These are phyloP conservation scores for Hyphopichia pseudoburtonii DNA, from an alignment of 1,139 yeast species.

Conservation along the genomic window DNA sequence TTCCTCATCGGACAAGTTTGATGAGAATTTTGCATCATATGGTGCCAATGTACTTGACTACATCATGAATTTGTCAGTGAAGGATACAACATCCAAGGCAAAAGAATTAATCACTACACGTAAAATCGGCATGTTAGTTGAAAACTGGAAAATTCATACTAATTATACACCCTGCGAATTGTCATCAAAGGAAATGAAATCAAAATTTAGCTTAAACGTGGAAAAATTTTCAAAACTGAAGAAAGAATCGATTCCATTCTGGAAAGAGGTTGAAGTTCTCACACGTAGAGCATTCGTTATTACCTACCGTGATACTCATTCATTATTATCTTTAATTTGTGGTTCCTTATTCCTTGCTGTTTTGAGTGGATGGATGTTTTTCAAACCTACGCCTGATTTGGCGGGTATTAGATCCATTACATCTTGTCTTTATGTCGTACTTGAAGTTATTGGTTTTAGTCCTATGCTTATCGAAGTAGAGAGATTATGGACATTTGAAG, in stretches of 20 bases:
- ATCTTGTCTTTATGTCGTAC: slow-evolving; percentile 62
- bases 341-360: slow-evolving; percentile 61
- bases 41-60: slow-evolving; percentile 55
- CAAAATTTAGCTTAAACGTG: slow-evolving; percentile 21
- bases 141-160: slow-evolving; percentile 44
- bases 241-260: slow-evolving; percentile 28
- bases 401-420: slow-evolving; percentile 69
- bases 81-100: slow-evolving; percentile 52
- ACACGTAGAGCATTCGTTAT: slow-evolving; percentile 55
- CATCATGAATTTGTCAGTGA: slow-evolving; percentile 68
- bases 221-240: slow-evolving; percentile 26
- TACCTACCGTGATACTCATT: slow-evolving; percentile 59
- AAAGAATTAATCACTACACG: slow-evolving; percentile 42
- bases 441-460: slow-evolving; percentile 68
- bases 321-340: slow-evolving; percentile 51
- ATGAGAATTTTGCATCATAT: no score
- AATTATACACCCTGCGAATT: slow-evolving; percentile 6
- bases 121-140: slow-evolving; percentile 48
- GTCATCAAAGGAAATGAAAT: slow-evolving; percentile 12
- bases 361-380: slow-evolving; percentile 76
- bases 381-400: slow-evolving; percentile 57
- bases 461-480: slow-evolving; percentile 72
- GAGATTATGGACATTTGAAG: slow-evolving; percentile 67
- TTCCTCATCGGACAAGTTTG: no score
- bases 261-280: slow-evolving; percentile 51